These are phyloP conservation scores for Pulicaria dysenterica DNA, from an alignment of 129 eudicot genomes.

Conservation along the genomic window DNA sequence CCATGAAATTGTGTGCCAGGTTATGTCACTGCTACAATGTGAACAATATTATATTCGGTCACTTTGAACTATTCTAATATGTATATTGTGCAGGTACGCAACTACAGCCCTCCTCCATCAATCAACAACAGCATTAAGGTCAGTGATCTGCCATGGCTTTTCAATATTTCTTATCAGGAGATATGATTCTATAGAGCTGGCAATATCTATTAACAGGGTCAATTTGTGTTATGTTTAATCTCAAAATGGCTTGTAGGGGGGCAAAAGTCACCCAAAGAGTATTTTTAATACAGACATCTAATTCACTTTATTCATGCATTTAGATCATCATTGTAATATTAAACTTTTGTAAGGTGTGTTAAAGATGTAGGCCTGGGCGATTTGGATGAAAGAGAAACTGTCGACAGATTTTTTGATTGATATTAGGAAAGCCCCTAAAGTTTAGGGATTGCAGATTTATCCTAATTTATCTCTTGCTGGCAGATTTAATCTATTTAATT, in stretches of 20 bases:
- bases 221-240: conserved; percentile 3
- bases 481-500: too few relatives aligned
- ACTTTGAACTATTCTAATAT: conserved; percentile 15
- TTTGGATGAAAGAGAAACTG: too few relatives aligned
- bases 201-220: background rate
- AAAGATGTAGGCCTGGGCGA: too few relatives aligned
- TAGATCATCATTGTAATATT: background rate
- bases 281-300: background rate
- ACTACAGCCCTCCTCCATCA: conserved; percentile 76
- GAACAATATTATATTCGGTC: background rate
- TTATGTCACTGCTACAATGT: background rate
- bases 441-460: too few relatives aligned
- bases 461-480: too few relatives aligned
- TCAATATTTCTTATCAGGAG: conserved; percentile 2
- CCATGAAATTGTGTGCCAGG: background rate
- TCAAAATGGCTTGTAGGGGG: background rate
- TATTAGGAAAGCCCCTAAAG: too few relatives aligned
- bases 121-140: conserved; percentile 92
- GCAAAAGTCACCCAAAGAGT: background rate
- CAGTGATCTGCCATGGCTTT: conserved; percentile 27
- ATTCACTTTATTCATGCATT: background rate
- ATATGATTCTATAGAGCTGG: conserved; percentile 1
- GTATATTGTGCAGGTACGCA: conserved; percentile 60
- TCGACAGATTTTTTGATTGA: too few relatives aligned
- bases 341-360: background rate